phyloP scores from a whole-genome alignment of 805 yeast genomes.

The Danielozyma ontarioensis region DNA sequence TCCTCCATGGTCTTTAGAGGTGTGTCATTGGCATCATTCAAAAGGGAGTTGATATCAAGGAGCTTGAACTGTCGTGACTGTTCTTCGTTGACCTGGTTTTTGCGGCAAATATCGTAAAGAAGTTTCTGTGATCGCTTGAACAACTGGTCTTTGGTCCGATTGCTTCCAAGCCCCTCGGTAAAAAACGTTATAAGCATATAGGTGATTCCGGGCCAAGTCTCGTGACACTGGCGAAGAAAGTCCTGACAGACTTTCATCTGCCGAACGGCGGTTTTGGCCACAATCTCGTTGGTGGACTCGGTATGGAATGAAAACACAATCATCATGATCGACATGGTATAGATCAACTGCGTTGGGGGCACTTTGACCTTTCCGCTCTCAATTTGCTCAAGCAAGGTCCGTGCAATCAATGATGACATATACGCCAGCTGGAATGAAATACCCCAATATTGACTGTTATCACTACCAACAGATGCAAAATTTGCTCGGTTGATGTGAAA shows the following conservation, averaged over 20 bases:
- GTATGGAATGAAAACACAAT: conserved; percentile 6
- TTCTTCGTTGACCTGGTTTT: background rate
- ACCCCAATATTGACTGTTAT: conserved; percentile 5
- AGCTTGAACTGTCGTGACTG: conserved; percentile 2
- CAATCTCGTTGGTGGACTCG: conserved; percentile 5
- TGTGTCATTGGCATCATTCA: conserved; percentile 3
- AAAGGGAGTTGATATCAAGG: conserved; percentile 7
- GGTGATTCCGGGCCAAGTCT: conserved; percentile 8
- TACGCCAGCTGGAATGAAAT: conserved; percentile 5
- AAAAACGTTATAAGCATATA: conserved; percentile 4
- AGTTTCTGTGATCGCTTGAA: conserved; percentile 2
- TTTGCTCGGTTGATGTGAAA: conserved; percentile 7
- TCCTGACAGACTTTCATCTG: conserved; percentile 5
- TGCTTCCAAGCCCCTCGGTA: background rate
- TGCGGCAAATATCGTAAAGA: background rate
- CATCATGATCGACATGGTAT: conserved; percentile 4
- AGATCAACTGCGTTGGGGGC: conserved; percentile 4
- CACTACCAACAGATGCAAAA: conserved; percentile 1
- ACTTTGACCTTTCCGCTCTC: background rate
- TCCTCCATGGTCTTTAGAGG: no score
- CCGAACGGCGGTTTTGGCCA: conserved; percentile 5
- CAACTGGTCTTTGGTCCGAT: background rate
- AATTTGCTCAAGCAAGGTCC: background rate
- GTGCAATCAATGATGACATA: conserved; percentile 1
- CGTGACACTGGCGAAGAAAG: conserved; percentile 3